Percentiles rank a stretch among this genome's conserved stretches.
Conservation (phyloP, 805 yeast species). For the Kazachstania kunashirensis region DNA sequence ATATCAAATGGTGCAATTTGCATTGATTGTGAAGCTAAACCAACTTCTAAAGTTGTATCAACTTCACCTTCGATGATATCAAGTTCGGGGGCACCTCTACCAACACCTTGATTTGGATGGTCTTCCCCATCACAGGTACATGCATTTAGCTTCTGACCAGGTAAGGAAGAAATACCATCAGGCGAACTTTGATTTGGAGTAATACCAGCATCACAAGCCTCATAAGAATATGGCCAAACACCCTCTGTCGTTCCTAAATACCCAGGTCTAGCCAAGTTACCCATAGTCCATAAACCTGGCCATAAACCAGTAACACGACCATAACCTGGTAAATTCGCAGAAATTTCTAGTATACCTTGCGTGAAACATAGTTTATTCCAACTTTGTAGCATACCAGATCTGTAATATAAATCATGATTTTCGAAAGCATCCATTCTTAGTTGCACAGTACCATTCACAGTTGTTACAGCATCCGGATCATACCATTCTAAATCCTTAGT, state of each 20-base stretch:
- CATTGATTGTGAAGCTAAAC: conserved; percentile 82
- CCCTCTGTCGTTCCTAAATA: conserved; percentile 81
- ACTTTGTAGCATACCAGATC: conserved; percentile 85
- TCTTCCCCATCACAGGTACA: conserved; percentile 78
- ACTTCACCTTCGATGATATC: conserved; percentile 84
- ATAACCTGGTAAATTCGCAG: conserved; percentile 68
- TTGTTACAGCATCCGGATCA: conserved; percentile 79
- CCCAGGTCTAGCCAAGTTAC: conserved; percentile 88
- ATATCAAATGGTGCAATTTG: conserved; percentile 94
- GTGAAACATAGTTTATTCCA: conserved; percentile 90
- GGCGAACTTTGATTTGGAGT: conserved; percentile 86
- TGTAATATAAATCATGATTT: conserved; percentile 69
- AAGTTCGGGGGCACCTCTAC: conserved; percentile 94
- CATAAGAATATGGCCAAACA: conserved; percentile 88
- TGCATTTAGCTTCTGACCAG: conserved; percentile 68
- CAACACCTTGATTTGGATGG: conserved; percentile 79
- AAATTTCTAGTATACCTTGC: conserved; percentile 69
- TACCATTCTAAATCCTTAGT: conserved; percentile 92
- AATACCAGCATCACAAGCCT: conserved; percentile 84
- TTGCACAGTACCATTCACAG: conserved; percentile 60
- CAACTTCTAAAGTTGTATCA: conserved; percentile 43
- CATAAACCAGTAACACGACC: conserved; percentile 77
- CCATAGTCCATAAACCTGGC: conserved; percentile 96
- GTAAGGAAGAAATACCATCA: conserved; percentile 79
- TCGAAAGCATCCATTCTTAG: conserved; percentile 71